Evolutionary conservation across 2,329 filamentous ascomycete genomes (phyloP), one percentile per base, ranked within the genome.

Genomic region (Akanthomyces muscarius): DNA sequence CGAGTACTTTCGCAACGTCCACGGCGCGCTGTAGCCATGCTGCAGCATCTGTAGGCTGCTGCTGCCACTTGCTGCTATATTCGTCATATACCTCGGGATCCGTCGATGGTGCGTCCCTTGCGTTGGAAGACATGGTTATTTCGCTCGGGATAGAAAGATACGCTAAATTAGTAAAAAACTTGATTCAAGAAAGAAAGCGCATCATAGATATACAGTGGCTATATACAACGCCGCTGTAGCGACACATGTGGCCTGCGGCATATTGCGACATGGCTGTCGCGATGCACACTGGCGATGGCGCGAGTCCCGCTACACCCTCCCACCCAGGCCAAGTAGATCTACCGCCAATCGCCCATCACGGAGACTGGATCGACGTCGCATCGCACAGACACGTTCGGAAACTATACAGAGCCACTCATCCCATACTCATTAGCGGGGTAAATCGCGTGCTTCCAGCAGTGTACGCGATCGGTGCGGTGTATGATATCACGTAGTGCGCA

Each of bases 1-100:
- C 69, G 0, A 79, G 70, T 1, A 78, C 71, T 1, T 69, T 63
- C 1, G 76, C 74, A 0, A 78, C 76, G 1, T 79, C 76, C 18
- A 68, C 65, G 5, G 76, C 76, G 23, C 78, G 70, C 64, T 77
- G 69, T 5, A 80, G 63, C 78, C 78, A 80, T 7, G 65, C 68
- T 4, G 67, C 65, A 0, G 70, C 70, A n/a, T 73, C 71, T 0
- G 65, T 65, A 0, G 76, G 77, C 7, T 72, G 68, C 0, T 63
- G 61, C 0, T 73, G 66, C 77, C 76, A 79, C 44, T 74, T 75
- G 4, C 69, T 25, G 44, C 72, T 66, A 50, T 74, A 78, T 53
- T 75, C 71, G 2, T 71, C 67, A 57, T 79, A 79, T 36, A 78
- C 72, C 4, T 68, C 67, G 0, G 76, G 76, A 63, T 78, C 76